A percentile compares a stretch with the other conserved stretches of the same genome.
These are phyloP conservation scores for Lactarius sp. DNA, from an alignment of 768 basidiomycete species.

Conservation along the genomic window DNA sequence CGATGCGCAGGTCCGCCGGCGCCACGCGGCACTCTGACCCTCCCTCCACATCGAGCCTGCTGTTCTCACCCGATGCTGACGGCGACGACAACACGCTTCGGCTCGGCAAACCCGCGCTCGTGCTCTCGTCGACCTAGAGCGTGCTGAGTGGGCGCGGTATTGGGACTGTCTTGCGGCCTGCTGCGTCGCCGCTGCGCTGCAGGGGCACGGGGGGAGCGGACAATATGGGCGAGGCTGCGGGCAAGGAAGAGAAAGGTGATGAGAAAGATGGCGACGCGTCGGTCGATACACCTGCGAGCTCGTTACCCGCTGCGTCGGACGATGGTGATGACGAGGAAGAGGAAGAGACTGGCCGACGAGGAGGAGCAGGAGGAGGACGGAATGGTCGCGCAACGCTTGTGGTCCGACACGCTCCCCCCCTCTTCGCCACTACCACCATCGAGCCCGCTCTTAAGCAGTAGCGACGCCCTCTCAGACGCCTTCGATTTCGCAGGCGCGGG, in stretches of 20 bases:
- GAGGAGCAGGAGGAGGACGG: conserved; percentile 13
- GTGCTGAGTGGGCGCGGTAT: conserved; percentile 21
- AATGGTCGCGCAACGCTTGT: conserved; percentile 20
- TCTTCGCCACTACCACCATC: conserved; percentile 34
- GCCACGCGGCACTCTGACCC: neutral
- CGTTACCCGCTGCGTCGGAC: conserved; percentile 45
- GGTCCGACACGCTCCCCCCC: conserved; percentile 30
- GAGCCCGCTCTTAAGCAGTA: conserved; percentile 33
- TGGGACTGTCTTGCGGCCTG: neutral
- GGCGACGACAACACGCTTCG: neutral
- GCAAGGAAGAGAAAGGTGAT: neutral
- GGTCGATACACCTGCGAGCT: conserved; percentile 41
- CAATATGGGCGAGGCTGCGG: neutral
- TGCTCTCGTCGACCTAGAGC: conserved; percentile 22
- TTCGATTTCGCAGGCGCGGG: conserved; percentile 3
- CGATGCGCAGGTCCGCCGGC: neutral
- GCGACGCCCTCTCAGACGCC: conserved; percentile 27
- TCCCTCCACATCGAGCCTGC: conserved; percentile 1
- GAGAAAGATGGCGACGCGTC: conserved; percentile 26
- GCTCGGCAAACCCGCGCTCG: neutral
- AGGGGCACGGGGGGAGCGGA: neutral
- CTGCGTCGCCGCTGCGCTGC: conserved; percentile 13
- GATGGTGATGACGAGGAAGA: conserved; percentile 29
- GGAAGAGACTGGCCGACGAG: conserved; percentile 12
- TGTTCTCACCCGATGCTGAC: conserved; percentile 28